Evolutionary conservation across 192 early-diverging fungal genomes (phyloP), one percentile per base, ranked within the genome.

Genomic region (Gonapodya prolifera): DNA sequence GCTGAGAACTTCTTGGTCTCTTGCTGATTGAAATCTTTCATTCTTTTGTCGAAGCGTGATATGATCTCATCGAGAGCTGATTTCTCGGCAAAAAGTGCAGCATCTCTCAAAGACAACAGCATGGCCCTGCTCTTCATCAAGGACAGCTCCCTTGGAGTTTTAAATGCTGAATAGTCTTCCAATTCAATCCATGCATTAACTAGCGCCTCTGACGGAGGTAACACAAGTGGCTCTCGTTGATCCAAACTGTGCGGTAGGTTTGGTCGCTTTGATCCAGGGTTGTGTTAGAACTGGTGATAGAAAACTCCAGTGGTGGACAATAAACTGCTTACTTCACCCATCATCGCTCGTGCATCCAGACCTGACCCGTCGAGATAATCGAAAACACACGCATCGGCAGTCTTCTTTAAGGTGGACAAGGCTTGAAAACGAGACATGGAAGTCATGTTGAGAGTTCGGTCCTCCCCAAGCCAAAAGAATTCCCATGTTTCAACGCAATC

Each of bases 121-220:
- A 61, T 61, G 45, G 45, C 45, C 45, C 45, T 61, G 45, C 45
- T 61, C 45, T 61, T 61, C 45, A 61, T 61, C 45, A 61, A 61
- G 45, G 45, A 61, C 45, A 61, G 45, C 45, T 61, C 45, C 45
- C 45, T 61, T 61, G 45, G 45, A 61, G 45, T 61, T 61, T 61
- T 61, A 61, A 61, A 61, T 61, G 45, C 45, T 61, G 45, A 61
- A 61, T 61, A 61, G 45, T 61, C 45, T 61, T 61, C 45, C 45
- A 61, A 61, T 61, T 61, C 45, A 61, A 61, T 61, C 45, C 45
- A 61, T 61, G 45, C 45, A 61, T 61, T 61, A 61, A 61, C 45
- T 61, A 61, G 45, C 45, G 45, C 45, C 45, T 61, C 45, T 61
- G 45, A 61, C 45, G 45, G 45, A 61, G 45, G 45, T 61, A 61